A percentile compares a stretch with the other conserved stretches of the same genome.
Evolutionary conservation across 2,329 filamentous ascomycete species (phyloP).

Genomic region (Fusarium duplospermum): DNA sequence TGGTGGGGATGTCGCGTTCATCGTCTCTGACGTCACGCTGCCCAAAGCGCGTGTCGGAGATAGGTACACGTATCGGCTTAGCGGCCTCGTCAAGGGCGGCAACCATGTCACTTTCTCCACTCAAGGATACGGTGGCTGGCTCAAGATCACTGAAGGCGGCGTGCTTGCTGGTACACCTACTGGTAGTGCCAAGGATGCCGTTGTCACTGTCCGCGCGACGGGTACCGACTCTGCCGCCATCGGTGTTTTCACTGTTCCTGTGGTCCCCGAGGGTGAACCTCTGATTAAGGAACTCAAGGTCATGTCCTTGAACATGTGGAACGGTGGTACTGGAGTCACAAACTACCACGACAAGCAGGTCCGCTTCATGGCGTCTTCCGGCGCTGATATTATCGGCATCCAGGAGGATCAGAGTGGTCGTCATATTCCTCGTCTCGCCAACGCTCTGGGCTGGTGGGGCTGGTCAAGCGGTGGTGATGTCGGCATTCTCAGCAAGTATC

Average conservation of each 20-base stretch:
- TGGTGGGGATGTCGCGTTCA: conserved; percentile 44
- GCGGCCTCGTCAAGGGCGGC: conserved; percentile 48
- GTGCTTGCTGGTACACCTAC: conserved; percentile 51
- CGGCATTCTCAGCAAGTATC: conserved; percentile 54
- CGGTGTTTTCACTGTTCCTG: conserved; percentile 49
- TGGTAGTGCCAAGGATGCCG: conserved; percentile 25
- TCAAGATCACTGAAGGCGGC: conserved; percentile 48
- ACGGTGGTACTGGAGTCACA: conserved; percentile 50
- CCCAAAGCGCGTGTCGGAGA: conserved; percentile 53
- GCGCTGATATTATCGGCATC: conserved; percentile 52
- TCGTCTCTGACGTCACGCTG: conserved; percentile 45
- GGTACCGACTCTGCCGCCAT: conserved; percentile 41
- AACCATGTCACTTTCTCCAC: conserved; percentile 45
- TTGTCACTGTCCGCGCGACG: conserved; percentile 45
- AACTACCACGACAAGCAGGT: conserved; percentile 55
- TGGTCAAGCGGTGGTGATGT: conserved; percentile 49
- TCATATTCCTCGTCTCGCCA: conserved; percentile 48
- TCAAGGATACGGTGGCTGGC: conserved; percentile 46
- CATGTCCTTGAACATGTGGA: conserved; percentile 56
- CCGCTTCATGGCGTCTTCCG: conserved; percentile 46
- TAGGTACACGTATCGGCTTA: conserved; percentile 46
- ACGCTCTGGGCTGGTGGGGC: conserved; percentile 54
- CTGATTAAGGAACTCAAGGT: conserved; percentile 52
- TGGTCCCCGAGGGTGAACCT: conserved; percentile 38
- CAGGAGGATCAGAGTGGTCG: conserved; percentile 50